phyloP scores from a whole-genome alignment of 208 protist genomes.

The Leishmania aethiopica region DNA sequence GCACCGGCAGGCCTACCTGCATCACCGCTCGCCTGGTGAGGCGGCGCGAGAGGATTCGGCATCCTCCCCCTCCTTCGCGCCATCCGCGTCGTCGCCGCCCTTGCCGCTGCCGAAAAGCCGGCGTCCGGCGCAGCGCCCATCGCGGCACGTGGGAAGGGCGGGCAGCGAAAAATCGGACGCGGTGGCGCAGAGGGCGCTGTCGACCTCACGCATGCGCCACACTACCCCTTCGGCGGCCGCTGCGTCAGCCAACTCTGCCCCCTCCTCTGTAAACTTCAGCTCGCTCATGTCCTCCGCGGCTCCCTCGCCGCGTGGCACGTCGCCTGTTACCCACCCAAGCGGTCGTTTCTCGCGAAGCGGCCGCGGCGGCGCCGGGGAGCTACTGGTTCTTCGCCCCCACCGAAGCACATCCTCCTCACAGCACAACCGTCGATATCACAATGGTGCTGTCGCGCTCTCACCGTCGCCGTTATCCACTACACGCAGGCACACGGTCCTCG shows the following conservation, averaged over 20 bases:
- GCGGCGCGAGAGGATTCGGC: neutral
- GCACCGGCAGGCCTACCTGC: neutral
- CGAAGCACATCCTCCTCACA: neutral
- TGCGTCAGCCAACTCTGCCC: neutral
- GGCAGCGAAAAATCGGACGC: neutral
- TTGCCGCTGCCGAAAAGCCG: neutral
- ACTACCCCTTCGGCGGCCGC: neutral
- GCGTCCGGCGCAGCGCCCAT: neutral
- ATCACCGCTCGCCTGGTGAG: neutral
- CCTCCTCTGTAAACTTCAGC: neutral
- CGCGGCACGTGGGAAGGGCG: neutral
- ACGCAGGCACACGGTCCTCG: constrained; percentile 14
- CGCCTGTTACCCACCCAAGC: neutral
- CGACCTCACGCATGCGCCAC: neutral
- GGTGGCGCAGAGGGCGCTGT: neutral
- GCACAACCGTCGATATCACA: neutral
- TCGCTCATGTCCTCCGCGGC: neutral
- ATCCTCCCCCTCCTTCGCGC: neutral
- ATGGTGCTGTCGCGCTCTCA: neutral
- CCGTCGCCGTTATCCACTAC: neutral
- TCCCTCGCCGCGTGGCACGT: neutral
- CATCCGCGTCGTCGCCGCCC: neutral
- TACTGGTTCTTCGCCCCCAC: neutral
- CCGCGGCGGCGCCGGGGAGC: neutral
- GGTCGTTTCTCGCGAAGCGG: neutral